These are phyloP conservation scores for Tulasnella sp. DNA, from an alignment of 768 basidiomycete genomes.

Conservation along the genomic window DNA sequence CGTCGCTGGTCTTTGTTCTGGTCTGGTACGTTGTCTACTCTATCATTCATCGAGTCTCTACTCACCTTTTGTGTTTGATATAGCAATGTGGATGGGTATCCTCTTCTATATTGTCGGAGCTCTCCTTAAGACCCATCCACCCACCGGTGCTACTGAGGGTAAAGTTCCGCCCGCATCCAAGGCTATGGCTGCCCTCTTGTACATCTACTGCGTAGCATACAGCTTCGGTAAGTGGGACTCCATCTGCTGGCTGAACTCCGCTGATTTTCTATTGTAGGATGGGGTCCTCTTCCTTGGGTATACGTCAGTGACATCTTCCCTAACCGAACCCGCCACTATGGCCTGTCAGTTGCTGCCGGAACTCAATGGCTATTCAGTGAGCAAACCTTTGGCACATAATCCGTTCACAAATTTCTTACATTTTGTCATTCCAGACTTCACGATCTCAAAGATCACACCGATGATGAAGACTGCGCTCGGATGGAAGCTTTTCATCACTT, in stretches of 20 bases:
- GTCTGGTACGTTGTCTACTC: conserved; percentile 10
- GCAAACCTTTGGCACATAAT: conserved; percentile 21
- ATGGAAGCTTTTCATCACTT: conserved; percentile 67
- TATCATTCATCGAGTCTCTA: background rate
- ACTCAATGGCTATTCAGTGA: conserved; percentile 76
- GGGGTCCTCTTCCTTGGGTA: conserved; percentile 49
- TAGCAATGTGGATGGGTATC: conserved; percentile 64
- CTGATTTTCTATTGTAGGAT: conserved; percentile 26
- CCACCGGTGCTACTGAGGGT: conserved; percentile 27
- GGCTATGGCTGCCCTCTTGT: conserved; percentile 78
- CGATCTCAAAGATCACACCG: conserved; percentile 59
- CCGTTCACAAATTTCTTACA: background rate
- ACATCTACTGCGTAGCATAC: conserved; percentile 80
- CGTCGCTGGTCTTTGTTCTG: conserved; percentile 43
- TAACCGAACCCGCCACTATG: conserved; percentile 70
- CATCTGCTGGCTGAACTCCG: background rate
- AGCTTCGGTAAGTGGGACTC: conserved; percentile 39
- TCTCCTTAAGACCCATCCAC: conserved; percentile 65
- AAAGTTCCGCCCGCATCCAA: conserved; percentile 32
- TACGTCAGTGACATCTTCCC: conserved; percentile 80
- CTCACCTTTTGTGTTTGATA: conserved; percentile 28
- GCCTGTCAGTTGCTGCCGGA: conserved; percentile 57
- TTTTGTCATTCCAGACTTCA: conserved; percentile 38
- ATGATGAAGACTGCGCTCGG: conserved; percentile 46
- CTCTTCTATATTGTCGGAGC: conserved; percentile 77